phyloP scores from a whole-genome alignment of 371 early-diverging fungal species.

The Mucor plumbeus region DNA sequence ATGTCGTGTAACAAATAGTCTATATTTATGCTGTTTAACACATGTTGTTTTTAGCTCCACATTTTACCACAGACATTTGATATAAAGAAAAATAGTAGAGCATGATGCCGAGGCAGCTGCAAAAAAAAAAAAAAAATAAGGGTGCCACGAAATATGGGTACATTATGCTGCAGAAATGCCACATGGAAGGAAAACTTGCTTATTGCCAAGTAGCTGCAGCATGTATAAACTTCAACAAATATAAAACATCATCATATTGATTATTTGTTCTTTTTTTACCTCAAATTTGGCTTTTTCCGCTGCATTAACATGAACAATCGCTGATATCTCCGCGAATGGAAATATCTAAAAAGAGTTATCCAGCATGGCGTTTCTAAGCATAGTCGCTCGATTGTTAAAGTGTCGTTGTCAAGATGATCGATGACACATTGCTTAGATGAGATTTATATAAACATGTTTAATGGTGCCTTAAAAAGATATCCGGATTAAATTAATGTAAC shows the following conservation, averaged over 20 bases:
- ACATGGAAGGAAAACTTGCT: background rate
- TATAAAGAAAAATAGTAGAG: background rate
- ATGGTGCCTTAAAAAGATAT: background rate
- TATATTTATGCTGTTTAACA: background rate
- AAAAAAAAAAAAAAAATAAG: background rate
- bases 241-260: background rate
- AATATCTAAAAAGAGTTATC: conserved; percentile 5
- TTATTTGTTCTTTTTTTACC: background rate
- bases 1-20: background rate
- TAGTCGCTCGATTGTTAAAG: background rate
- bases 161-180: background rate
- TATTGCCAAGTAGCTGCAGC: background rate
- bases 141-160: background rate
- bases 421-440: background rate
- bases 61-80: background rate
- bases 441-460: background rate
- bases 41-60: background rate
- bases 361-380: background rate
- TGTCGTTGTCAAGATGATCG: background rate
- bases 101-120: background rate
- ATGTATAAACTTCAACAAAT: too few relatives aligned
- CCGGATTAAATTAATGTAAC: background rate
- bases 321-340: background rate
- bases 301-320: background rate
- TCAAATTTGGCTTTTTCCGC: background rate